Evolutionary conservation across 192 early-diverging fungal species (phyloP).

Genomic region (Coemansia sp.): DNA sequence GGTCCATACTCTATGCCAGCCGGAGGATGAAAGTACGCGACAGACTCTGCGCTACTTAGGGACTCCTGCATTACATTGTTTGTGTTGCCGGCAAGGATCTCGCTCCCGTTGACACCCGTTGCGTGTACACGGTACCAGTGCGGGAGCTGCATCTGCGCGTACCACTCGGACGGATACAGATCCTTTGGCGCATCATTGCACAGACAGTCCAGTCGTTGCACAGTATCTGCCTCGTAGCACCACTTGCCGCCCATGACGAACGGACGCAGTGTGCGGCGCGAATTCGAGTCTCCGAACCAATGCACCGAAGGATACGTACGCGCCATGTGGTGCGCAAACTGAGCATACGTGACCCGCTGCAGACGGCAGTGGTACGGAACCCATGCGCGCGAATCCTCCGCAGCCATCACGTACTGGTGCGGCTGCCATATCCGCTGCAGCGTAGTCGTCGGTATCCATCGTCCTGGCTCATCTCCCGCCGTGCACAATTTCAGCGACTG

Average conservation of each 20-base stretch:
- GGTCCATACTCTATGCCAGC: too few species aligned
- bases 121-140: constrained; percentile 41
- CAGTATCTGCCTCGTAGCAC: constrained; percentile 21
- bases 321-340: constrained; percentile 40
- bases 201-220: constrained; percentile 30
- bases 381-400: constrained; percentile 35
- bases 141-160: constrained; percentile 29
- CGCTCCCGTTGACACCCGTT: constrained; percentile 15
- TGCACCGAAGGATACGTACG: constrained; percentile 21
- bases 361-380: constrained; percentile 39
- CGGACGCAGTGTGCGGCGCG: constrained; percentile 33
- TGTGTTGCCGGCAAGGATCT: constrained; percentile 19
- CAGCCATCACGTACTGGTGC: constrained; percentile 24
- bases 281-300: constrained; percentile 52
- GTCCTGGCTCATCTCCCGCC: constrained; percentile 11
- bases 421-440: constrained; percentile 14
- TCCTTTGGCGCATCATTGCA: constrained; percentile 51
- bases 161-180: constrained; percentile 42
- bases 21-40: too few species aligned
- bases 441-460: constrained; percentile 35
- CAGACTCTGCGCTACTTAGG: too few species aligned
- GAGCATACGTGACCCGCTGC: constrained; percentile 30
- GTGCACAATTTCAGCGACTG: constrained; percentile 32
- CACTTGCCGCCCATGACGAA: constrained; percentile 33
- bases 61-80: background rate